Evolutionary conservation across 2,329 filamentous ascomycete species (phyloP).

Genomic region (Aspergillus ustus): DNA sequence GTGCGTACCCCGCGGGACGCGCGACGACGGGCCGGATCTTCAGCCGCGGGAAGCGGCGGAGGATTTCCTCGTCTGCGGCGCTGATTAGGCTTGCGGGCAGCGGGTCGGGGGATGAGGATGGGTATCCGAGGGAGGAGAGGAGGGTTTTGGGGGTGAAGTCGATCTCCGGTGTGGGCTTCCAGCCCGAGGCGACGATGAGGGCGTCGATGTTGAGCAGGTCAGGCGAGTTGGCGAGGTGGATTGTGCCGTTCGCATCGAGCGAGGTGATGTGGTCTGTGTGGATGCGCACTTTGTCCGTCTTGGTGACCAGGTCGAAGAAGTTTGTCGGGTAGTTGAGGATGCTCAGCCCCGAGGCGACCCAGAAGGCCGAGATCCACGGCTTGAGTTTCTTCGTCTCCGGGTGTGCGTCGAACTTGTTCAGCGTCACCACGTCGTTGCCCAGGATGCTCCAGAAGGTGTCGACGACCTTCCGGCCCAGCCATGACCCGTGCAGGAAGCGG

Average conservation of each 20-base stretch:
- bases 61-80: slow-evolving; percentile 56
- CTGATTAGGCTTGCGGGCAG: slow-evolving; percentile 44
- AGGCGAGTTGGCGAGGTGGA: slow-evolving; percentile 56
- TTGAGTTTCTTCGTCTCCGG: slow-evolving; percentile 52
- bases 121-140: slow-evolving; percentile 53
- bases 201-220: slow-evolving; percentile 59
- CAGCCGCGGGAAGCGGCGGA: slow-evolving; percentile 56
- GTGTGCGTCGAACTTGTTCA: slow-evolving; percentile 53
- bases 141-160: slow-evolving; percentile 53
- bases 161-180: slow-evolving; percentile 56
- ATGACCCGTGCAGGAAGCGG: slow-evolving; percentile 56
- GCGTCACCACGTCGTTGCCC: slow-evolving; percentile 52
- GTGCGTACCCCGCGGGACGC: slow-evolving; percentile 30
- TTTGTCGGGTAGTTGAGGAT: slow-evolving; percentile 65
- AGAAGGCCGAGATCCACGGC: slow-evolving; percentile 54
- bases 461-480: slow-evolving; percentile 54
- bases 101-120: slow-evolving; percentile 38
- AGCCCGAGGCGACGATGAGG: slow-evolving; percentile 62
- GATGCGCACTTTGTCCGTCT: slow-evolving; percentile 57
- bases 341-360: slow-evolving; percentile 60
- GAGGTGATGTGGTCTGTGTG: slow-evolving; percentile 59
- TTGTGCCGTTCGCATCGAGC: slow-evolving; percentile 46
- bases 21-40: slow-evolving; percentile 43
- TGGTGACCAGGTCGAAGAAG: slow-evolving; percentile 61
- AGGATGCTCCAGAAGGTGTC: slow-evolving; percentile 60